Percentiles rank a stretch among this genome's conserved stretches.
These are phyloP conservation scores for Entophlyctis helioformis DNA, from an alignment of 192 early-diverging fungal genomes.

Conservation along the genomic window DNA sequence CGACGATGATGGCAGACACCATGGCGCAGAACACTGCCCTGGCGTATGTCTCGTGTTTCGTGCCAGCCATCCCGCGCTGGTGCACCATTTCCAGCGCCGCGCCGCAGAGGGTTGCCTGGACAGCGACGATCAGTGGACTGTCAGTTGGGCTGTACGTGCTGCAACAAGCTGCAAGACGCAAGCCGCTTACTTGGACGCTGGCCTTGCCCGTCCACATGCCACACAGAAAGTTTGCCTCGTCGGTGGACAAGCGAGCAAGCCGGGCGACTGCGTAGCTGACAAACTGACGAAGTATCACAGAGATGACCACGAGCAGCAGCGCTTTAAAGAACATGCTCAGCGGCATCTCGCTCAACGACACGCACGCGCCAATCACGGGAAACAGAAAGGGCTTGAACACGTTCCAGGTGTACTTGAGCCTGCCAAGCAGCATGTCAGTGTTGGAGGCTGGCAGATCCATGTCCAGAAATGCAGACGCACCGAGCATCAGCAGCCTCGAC, in stretches of 20 bases:
- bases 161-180: too few relatives aligned
- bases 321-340: background rate
- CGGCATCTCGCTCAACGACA: slow-evolving; percentile 2
- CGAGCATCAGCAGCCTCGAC: slow-evolving; percentile 11
- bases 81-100: slow-evolving; percentile 4
- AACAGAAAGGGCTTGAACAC: slow-evolving; percentile 8
- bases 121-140: too few relatives aligned
- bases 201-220: background rate
- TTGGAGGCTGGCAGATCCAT: too few relatives aligned
- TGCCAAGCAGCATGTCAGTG: background rate
- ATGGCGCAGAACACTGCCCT: too few relatives aligned
- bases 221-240: background rate
- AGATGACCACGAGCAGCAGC: background rate
- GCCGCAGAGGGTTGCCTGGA: slow-evolving; percentile 5
- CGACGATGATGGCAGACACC: too few relatives aligned
- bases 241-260: background rate
- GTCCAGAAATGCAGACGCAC: background rate
- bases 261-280: background rate
- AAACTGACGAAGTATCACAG: background rate
- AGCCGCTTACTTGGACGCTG: too few relatives aligned
- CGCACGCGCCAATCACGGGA: slow-evolving; percentile 7
- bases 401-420: slow-evolving; percentile 22
- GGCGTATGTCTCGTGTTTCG: too few relatives aligned
- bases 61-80: too few relatives aligned
- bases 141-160: too few relatives aligned